Evolutionary conservation across 2,329 filamentous ascomycete genomes (phyloP), one percentile per base, ranked within the genome.

Genomic region (Aspergillus sp.): DNA sequence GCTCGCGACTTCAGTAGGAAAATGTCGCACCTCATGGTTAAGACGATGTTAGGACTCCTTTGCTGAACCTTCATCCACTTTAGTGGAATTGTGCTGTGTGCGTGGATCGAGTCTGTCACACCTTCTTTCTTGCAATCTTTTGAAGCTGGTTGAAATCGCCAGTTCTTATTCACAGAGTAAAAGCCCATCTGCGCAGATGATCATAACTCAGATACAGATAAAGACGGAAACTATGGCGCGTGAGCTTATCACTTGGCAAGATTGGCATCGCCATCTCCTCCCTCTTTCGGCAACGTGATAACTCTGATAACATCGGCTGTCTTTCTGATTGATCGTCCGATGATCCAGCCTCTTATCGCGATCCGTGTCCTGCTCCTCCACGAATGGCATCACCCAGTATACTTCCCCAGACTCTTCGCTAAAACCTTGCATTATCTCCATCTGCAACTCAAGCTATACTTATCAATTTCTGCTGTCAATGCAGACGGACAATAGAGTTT

Each of bases 261-360:
- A 49, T 62, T 62, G 60, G 54, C 41, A 60, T 60, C 60, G 60
- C 60, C 53, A 54, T 57, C 60, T 62, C 57, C 54, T 60, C 57
- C 60, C 49, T 60, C 50, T 57, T 62, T 23, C 2, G 60, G 60
- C 53, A 60, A n/a, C 30, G 19, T 23, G 27, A 36, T 17, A 36
- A 13, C 36, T 51, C 49, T 27, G 25, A 44, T 54, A 48, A 36
- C 15, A 23, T 7, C 27, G 10, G 27, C 27, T 11, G 27, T 30
- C 27, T 11, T 10, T 10, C 27, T 30, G 27, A 30, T 30, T 30
- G 27, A 15, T 15, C 44, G 6, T 48, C 44, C 32, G 4, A 36
- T 5, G 11, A 36, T 36, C 32, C 4, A 36, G 32, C 32, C 10
- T 32, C 52, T 59, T 59, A 59, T 59, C 58, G 52, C 50, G 38